Evolutionary conservation across 1,139 yeast species (phyloP).

Genomic region (Taphrina communis): DNA sequence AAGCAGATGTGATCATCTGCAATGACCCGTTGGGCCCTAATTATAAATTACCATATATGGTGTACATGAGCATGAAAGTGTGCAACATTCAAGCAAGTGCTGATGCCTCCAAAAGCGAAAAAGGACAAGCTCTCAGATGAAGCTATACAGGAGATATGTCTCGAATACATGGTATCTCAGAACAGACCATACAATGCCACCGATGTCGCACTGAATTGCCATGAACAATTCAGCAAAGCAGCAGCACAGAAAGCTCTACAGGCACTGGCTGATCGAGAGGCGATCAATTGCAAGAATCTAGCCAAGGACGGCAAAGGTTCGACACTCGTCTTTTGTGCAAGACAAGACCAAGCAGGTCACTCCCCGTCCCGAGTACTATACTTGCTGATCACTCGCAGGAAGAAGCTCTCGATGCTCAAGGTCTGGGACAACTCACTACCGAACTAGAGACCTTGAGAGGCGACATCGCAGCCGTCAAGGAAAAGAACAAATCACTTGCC

Average conservation of each 20-base stretch:
- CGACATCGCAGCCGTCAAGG: neutral
- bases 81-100: neutral
- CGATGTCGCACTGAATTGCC: conserved; percentile 19
- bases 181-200: conserved; percentile 24
- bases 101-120: conserved; percentile 9
- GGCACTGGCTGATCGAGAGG: conserved; percentile 19
- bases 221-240: conserved; percentile 23
- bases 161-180: conserved; percentile 1
- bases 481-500: conserved; percentile 8
- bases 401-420: conserved; percentile 8
- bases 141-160: conserved; percentile 15
- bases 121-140: conserved; percentile 25
- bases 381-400: neutral
- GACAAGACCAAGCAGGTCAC: conserved; percentile 13
- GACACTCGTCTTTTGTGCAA: conserved; percentile 15
- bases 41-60: too few relatives aligned
- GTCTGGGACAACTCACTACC: neutral
- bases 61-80: too few relatives aligned
- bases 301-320: conserved; percentile 13
- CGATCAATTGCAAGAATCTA: conserved; percentile 4
- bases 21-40: too few relatives aligned
- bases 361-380: neutral
- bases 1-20: too few relatives aligned
- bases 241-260: conserved; percentile 22
- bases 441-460: neutral